phyloP scores from a whole-genome alignment of 2,329 filamentous ascomycete species.

The Talaromyces sp. region DNA sequence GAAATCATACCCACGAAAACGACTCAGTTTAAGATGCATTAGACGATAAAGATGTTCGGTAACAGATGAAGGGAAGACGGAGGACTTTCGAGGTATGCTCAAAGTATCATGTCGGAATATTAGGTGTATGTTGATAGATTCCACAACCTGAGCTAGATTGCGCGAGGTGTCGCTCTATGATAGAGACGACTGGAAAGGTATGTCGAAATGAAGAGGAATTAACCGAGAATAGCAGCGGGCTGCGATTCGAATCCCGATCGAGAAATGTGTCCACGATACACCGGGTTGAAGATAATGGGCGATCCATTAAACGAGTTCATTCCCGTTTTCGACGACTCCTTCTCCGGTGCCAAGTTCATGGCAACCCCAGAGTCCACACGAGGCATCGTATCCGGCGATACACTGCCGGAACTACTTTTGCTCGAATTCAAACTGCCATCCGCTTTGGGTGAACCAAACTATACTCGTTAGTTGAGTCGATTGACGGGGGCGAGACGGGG shows the following conservation, averaged over 20 bases:
- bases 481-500: too few species aligned
- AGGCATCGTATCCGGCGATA: slow-evolving; percentile 2
- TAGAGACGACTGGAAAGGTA: neutral
- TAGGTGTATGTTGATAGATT: slow-evolving; percentile 5
- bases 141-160: slow-evolving; percentile 8
- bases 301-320: slow-evolving; percentile 25
- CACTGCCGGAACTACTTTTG: slow-evolving; percentile 18
- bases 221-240: slow-evolving; percentile 43
- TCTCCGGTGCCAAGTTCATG: slow-evolving; percentile 1
- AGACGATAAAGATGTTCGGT: slow-evolving; percentile 15
- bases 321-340: neutral
- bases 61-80: slow-evolving; percentile 2
- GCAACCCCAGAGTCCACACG: slow-evolving; percentile 15
- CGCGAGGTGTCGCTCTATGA: neutral
- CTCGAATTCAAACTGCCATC: slow-evolving; percentile 2
- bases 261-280: slow-evolving; percentile 33
- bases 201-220: slow-evolving; percentile 16
- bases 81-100: slow-evolving; percentile 1
- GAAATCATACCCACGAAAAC: slow-evolving; percentile 1
- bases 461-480: slow-evolving; percentile 15
- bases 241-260: slow-evolving; percentile 45
- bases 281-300: slow-evolving; percentile 40
- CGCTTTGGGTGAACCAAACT: slow-evolving; percentile 50
- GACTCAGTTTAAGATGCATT: slow-evolving; percentile 16
- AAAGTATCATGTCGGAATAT: slow-evolving; percentile 13